Conservation (phyloP, 139 green algal genomes). For the Coelastrella sp. region DNA sequence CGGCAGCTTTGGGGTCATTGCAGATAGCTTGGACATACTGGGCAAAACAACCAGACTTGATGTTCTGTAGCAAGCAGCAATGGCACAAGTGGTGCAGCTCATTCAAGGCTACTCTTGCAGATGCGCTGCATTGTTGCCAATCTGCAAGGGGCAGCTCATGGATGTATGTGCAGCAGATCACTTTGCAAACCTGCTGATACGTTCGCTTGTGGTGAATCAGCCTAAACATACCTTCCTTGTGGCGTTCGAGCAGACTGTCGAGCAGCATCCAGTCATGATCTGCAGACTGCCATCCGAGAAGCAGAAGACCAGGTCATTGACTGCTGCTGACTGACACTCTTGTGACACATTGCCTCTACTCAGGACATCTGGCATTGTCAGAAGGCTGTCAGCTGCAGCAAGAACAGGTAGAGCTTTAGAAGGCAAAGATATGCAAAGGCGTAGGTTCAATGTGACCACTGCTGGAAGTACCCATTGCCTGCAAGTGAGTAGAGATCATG, state of each 20-base stretch:
- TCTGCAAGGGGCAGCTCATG: too few relatives aligned
- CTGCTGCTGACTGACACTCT: neutral
- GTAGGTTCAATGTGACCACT: neutral
- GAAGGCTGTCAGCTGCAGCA: neutral
- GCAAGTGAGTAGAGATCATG: too few relatives aligned
- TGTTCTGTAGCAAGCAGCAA: neutral
- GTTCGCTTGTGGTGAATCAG: neutral
- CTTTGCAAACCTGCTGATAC: neutral
- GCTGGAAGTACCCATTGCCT: neutral
- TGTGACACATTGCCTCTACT: neutral
- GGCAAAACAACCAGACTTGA: slow-evolving; percentile 11
- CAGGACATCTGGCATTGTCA: neutral
- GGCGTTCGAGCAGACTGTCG: neutral
- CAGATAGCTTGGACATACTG: slow-evolving; percentile 25
- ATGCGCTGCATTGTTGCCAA: too few relatives aligned
- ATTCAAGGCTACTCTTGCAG: neutral
- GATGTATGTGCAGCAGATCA: neutral
- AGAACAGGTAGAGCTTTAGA: neutral
- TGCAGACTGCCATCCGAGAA: neutral
- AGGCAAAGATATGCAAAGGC: neutral
- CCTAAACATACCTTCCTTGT: neutral
- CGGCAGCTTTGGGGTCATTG: neutral
- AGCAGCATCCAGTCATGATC: slow-evolving; percentile 27
- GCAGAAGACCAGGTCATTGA: neutral
- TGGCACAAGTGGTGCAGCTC: neutral